Evolutionary conservation across 768 basidiomycete species (phyloP).

Genomic region (Galerina sulciceps): DNA sequence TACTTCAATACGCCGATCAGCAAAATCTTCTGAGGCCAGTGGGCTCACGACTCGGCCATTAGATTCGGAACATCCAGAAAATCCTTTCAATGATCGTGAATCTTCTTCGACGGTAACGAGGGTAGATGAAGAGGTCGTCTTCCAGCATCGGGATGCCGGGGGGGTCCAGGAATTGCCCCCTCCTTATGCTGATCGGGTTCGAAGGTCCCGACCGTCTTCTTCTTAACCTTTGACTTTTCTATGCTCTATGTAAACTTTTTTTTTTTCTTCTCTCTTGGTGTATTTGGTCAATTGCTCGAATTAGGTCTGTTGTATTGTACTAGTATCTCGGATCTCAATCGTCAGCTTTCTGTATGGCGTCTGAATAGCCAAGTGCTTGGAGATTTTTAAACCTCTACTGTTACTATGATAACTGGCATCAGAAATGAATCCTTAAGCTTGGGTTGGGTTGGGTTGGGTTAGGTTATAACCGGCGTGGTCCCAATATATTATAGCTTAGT

Average conservation of each 20-base stretch:
- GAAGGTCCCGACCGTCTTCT: background rate
- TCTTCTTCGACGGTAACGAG: background rate
- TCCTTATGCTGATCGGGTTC: constrained; percentile 11
- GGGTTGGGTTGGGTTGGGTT: no score
- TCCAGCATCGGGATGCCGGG: constrained; percentile 16
- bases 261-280: background rate
- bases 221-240: background rate
- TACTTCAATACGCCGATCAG: constrained; percentile 13
- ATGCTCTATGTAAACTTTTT: background rate
- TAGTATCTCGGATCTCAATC: no score
- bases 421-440: no score
- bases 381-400: no score
- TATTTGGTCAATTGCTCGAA: no score
- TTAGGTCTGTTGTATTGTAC: no score
- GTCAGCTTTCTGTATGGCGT: no score
- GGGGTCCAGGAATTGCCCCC: constrained; percentile 13
- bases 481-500: no score
- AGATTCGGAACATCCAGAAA: background rate
- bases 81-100: background rate
- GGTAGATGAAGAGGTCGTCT: background rate
- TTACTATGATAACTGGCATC: no score
- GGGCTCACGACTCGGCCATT: background rate
- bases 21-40: constrained; percentile 2
- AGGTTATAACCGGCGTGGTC: no score
- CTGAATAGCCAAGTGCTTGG: no score